These are phyloP conservation scores for Tolypocladium inflatum DNA, from an alignment of 2,329 filamentous ascomycete genomes.

Conservation along the genomic window DNA sequence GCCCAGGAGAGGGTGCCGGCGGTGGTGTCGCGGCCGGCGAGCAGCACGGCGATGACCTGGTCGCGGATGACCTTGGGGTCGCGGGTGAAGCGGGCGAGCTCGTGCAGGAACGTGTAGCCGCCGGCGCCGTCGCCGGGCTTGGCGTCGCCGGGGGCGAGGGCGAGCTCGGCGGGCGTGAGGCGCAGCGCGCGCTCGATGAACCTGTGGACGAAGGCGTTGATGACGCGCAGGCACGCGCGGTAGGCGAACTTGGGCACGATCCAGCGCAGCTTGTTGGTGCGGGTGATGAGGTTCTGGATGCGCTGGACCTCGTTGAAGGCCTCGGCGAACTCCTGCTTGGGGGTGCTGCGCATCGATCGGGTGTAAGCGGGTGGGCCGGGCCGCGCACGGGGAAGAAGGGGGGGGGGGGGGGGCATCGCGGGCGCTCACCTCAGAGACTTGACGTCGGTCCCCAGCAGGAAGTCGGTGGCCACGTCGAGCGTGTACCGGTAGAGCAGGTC, in stretches of 20 bases:
- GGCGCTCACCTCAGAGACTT: constrained; percentile 42
- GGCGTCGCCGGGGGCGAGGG: constrained; percentile 37
- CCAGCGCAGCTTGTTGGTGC: constrained; percentile 52
- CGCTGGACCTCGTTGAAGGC: constrained; percentile 73
- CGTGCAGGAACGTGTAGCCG: constrained; percentile 78
- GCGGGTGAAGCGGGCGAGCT: constrained; percentile 71
- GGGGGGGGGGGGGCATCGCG: too few relatives aligned
- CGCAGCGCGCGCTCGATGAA: constrained; percentile 69
- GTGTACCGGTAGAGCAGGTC: constrained; percentile 79
- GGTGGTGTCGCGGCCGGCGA: constrained; percentile 83
- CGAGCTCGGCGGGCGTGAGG: constrained; percentile 60
- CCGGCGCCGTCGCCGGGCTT: constrained; percentile 49
- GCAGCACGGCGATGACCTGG: constrained; percentile 71
- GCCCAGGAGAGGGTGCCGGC: constrained; percentile 72
- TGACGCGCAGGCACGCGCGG: constrained; percentile 51
- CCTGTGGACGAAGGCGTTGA: constrained; percentile 66
- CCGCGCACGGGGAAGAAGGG: too few relatives aligned
- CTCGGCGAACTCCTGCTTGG: constrained; percentile 60
- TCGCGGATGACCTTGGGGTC: constrained; percentile 66
- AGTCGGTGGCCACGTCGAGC: constrained; percentile 78
- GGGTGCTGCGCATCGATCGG: constrained; percentile 30
- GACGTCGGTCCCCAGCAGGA: constrained; percentile 71
- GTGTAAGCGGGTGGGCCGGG: too few relatives aligned
- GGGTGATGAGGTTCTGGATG: constrained; percentile 58
- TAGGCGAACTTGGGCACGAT: constrained; percentile 58